These are phyloP conservation scores for Chlorella sorokiniana DNA, from an alignment of 139 green algal species.

Conservation along the genomic window DNA sequence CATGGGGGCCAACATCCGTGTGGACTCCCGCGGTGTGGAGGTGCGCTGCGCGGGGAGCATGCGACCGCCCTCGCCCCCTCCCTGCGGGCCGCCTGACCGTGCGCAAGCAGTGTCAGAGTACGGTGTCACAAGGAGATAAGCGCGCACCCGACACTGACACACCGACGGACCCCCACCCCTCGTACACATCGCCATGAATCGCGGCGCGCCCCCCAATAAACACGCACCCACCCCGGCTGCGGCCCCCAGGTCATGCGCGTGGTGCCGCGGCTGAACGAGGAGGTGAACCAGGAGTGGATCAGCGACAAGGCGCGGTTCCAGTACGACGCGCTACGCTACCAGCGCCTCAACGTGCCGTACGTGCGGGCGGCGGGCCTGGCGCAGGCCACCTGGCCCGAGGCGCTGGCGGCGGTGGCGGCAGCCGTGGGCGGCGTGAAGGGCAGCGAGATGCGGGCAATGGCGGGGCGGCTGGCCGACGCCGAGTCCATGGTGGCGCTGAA, in stretches of 20 bases:
- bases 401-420: constrained; percentile 63
- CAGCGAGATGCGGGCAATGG: constrained; percentile 81
- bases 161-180: no score
- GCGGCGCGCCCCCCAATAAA: neutral
- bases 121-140: no score
- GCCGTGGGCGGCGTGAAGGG: constrained; percentile 55
- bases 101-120: no score
- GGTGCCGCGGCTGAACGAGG: constrained; percentile 92
- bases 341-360: constrained; percentile 90
- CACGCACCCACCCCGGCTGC: neutral
- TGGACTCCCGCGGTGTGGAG: constrained; percentile 86
- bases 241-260: constrained; percentile 90
- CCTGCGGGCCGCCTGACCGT: no score
- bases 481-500: constrained; percentile 94
- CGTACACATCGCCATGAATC: neutral
- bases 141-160: no score
- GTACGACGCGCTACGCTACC: constrained; percentile 94
- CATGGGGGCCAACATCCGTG: constrained; percentile 87
- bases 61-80: no score
- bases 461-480: constrained; percentile 91
- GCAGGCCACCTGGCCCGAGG: constrained; percentile 75
- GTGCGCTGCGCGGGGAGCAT: no score
- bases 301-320: constrained; percentile 96
- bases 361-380: constrained; percentile 72
- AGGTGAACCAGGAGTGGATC: constrained; percentile 99